Conservation (phyloP, 2,329 filamentous ascomycete species). For the Neonectria neomacrospora region DNA sequence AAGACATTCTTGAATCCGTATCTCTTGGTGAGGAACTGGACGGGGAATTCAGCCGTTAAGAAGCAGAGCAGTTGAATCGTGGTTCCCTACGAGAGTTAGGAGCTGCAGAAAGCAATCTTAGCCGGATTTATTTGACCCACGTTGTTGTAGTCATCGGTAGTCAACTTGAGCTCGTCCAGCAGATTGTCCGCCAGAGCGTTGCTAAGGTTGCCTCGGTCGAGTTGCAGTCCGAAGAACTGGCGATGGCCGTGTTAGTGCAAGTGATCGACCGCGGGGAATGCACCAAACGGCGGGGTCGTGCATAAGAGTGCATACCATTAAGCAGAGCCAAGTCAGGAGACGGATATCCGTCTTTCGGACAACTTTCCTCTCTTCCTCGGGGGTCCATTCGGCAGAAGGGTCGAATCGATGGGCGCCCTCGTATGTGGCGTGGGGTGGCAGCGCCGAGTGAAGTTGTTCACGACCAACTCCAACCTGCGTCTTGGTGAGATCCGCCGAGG, state of each 20-base stretch:
- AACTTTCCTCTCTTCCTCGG: conserved; percentile 65
- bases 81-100: conserved; percentile 51
- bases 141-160: conserved; percentile 66
- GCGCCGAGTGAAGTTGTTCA: conserved; percentile 48
- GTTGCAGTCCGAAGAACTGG: conserved; percentile 70
- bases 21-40: conserved; percentile 44
- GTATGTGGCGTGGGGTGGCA: conserved; percentile 49
- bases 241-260: conserved; percentile 29
- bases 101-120: neutral
- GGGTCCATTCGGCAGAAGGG: conserved; percentile 59
- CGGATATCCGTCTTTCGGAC: conserved; percentile 63
- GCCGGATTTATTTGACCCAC: conserved; percentile 34
- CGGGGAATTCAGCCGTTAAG: conserved; percentile 47
- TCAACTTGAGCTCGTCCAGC: conserved; percentile 62
- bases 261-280: conserved; percentile 20
- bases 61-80: conserved; percentile 67
- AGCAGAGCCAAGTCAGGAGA: conserved; percentile 55
- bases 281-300: neutral
- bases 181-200: conserved; percentile 72
- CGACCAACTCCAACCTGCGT: conserved; percentile 50
- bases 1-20: conserved; percentile 67
- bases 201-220: conserved; percentile 71
- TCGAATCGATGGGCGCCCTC: conserved; percentile 57
- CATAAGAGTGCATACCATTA: conserved; percentile 49
- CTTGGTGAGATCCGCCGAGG: conserved; percentile 43